phyloP scores from a whole-genome alignment of 75 land plant species.

The Ceratopteris richardii region DNA sequence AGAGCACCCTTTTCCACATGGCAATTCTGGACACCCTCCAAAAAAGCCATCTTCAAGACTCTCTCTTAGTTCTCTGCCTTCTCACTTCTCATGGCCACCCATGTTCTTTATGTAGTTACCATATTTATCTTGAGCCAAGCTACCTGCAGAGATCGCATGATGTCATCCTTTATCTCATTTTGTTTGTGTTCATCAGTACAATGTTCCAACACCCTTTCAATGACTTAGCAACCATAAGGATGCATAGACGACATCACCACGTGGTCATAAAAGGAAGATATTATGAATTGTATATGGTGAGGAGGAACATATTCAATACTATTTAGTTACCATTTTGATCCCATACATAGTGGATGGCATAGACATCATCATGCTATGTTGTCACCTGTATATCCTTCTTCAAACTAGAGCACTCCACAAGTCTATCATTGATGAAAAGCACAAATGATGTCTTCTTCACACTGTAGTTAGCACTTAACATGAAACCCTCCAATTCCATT shows the following conservation, averaged over 20 bases:
- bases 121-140: constrained; percentile 92
- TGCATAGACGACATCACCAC: constrained; percentile 81
- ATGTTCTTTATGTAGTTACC: constrained; percentile 99
- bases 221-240: constrained; percentile 99
- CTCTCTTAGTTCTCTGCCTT: no score
- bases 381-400: no score
- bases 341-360: constrained; percentile 81
- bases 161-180: constrained; percentile 80
- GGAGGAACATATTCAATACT: constrained; percentile 92
- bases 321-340: constrained; percentile 99
- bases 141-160: constrained; percentile 63
- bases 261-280: constrained; percentile 73
- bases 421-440: no score
- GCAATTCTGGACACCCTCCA: no score
- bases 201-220: constrained; percentile 95
- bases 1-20: no score
- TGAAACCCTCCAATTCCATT: no score
- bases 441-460: no score
- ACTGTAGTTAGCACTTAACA: no score
- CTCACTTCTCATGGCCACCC: no score
- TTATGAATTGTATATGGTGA: constrained; percentile 73
- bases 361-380: no score
- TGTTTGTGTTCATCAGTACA: constrained; percentile 70
- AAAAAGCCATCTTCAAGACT: no score
- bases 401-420: no score